phyloP scores from a whole-genome alignment of 1,284 basidiomycete species.

The Retiboletus flavoniger region DNA sequence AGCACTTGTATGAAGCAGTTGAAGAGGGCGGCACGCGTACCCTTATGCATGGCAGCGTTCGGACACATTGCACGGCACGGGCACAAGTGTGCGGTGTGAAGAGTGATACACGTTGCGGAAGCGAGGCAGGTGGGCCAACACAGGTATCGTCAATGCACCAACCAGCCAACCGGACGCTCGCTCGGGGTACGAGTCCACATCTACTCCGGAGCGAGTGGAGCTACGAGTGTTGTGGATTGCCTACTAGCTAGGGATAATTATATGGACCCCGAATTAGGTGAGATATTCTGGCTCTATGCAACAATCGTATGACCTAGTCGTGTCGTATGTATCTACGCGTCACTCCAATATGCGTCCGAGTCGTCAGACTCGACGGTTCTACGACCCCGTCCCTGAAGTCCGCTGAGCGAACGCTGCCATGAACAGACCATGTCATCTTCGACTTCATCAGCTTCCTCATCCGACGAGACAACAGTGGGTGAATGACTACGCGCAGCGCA shows the following conservation, averaged over 20 bases:
- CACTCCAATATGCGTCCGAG: slow-evolving; percentile 10
- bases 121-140: slow-evolving; percentile 22
- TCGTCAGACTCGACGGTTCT: slow-evolving; percentile 22
- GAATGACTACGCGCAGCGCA: background rate
- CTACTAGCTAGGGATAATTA: no score
- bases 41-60: slow-evolving; percentile 27
- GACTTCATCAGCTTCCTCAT: slow-evolving; percentile 17
- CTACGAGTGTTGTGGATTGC: no score
- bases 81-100: slow-evolving; percentile 36
- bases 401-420: background rate
- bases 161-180: slow-evolving; percentile 10
- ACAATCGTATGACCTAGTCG: background rate
- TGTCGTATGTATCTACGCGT: slow-evolving; percentile 2
- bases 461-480: slow-evolving; percentile 13
- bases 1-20: slow-evolving; percentile 13
- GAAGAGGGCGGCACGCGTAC: slow-evolving; percentile 25
- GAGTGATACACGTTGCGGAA: slow-evolving; percentile 26
- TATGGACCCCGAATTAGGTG: no score
- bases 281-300: background rate
- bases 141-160: slow-evolving; percentile 7
- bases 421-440: slow-evolving; percentile 1
- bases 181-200: no score
- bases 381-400: background rate
- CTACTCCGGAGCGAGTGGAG: no score
- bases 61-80: slow-evolving; percentile 24